Evolutionary conservation across 192 early-diverging fungal species (phyloP), one percentile per base, ranked within the genome.

Genomic region (Umbelopsis ramanniana): DNA sequence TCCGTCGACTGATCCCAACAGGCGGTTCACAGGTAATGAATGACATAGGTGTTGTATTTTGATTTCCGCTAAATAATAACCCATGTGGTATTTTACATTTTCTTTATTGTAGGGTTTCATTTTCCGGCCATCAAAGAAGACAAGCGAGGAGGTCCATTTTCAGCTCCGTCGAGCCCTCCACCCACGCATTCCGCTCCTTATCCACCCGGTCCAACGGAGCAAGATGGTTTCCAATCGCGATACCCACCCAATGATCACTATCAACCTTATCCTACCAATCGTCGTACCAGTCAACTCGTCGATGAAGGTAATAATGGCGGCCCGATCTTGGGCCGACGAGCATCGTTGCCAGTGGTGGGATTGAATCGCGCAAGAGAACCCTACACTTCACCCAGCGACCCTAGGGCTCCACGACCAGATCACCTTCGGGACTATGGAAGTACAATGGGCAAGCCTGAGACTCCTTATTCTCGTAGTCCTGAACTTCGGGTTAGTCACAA

Each of bases 401-500:
- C 21, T 2, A 54, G 52, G 17, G 11, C 22, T 26, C 70, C 26
- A 10, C 40, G 53, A 23, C 15, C 21, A 2, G 55, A 63, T n/a
- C 37, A 29, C 4, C 21, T 55, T 46, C 43, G 52, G 40, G 22
- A 47, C 24, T 22, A 63, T 46, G 23, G n/a, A 19, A 63, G 33
- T 6, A 23, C 23, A 35, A 11, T 46, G 17, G 24, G 29, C 29
- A 72, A 75, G 38, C 35, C 53, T 22, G 87, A 88, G 22, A 86
- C 85, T 1, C 90, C 89, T 15, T 92, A 92, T 69, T 86, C 89
- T 23, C 84, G 90, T 11, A 83, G 85, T 0, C 92, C 93, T 29
- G 93, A 96, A 73, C 79, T 96, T 26, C 79, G 93, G 45, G 90
- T 95, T 7, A 89, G 88, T 48, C 94, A 96, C 81, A 96, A 96